Evolutionary conservation across 805 yeast genomes (phyloP), one percentile per base, ranked within the genome.

Genomic region (Yarrowia sp.): DNA sequence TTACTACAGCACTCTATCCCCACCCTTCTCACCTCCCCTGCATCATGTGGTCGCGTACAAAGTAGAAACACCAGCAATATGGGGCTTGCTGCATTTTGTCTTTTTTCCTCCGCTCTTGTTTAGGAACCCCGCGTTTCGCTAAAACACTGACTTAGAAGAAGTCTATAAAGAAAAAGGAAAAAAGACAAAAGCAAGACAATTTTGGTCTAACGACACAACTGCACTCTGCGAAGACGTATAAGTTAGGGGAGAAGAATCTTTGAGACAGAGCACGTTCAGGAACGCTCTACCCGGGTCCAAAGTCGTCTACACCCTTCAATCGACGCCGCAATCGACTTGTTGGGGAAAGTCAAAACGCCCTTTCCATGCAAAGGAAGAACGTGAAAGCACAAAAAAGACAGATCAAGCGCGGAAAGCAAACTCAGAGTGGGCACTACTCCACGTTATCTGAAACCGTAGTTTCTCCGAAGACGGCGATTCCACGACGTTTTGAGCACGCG

Each of bases 61-160:
- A 22, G 28, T 22, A 22, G 28, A 22, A 22, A 22, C 28, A 22
- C 28, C 28, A 22, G 28, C 28, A 22, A 22, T 22, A 22, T 3
- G 38, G 38, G 38, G 8, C 14, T 43, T 43, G 48, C 48, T 22
- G 28, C 8, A 32, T 43, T 41, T 22, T 18, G 48, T 9, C 2
- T 22, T 11, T 31, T 31, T 28, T 7, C 39, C 11, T 15, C 18
- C 39, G 22, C 28, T 39, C 39, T 48, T 48, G 36, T 31, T 45
- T 45, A 18, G 53, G 41, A 48, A 48, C 55, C 55, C 55, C 55
- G 55, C 55, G 55, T 35, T 48, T 48, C 55, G 55, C 55, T 35
- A 33, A 48, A 17, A n/a, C 15, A 15, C 17, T 22, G 28, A 3
- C 33, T 31, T 14, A 3, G 5, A 22, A 13, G 18, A 31, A 14